These are phyloP conservation scores for Huntiella moniliformis DNA, from an alignment of 2,329 filamentous ascomycete species.

Conservation along the genomic window DNA sequence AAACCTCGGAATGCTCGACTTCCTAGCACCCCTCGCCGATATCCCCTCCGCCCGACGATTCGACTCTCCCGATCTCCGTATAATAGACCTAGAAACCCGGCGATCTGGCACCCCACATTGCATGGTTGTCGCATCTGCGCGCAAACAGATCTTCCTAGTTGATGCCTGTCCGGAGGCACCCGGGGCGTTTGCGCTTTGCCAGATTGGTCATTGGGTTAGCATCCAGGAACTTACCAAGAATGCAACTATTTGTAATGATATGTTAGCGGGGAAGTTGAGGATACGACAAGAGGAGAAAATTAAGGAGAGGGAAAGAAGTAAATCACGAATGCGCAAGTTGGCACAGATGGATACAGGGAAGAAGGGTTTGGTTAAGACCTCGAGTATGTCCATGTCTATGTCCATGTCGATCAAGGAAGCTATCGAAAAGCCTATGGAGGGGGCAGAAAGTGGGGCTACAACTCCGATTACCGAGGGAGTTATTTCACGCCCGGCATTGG, in stretches of 20 bases:
- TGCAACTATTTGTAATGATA: conserved; percentile 26
- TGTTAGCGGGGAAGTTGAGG: conserved; percentile 19
- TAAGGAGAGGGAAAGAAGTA: conserved; percentile 12
- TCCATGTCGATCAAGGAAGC: conserved; percentile 1
- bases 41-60: conserved; percentile 31
- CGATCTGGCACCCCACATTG: conserved; percentile 34
- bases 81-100: conserved; percentile 44
- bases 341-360: conserved; percentile 12
- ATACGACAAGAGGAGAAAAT: conserved; percentile 14
- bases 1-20: conserved; percentile 42
- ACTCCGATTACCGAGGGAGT: neutral
- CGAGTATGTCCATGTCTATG: conserved; percentile 2
- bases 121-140: conserved; percentile 24
- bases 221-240: conserved; percentile 31
- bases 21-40: conserved; percentile 29
- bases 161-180: conserved; percentile 17
- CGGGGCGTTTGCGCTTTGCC: conserved; percentile 48
- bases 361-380: neutral
- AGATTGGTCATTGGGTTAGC: conserved; percentile 47
- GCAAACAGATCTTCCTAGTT: conserved; percentile 6
- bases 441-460: neutral
- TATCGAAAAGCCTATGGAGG: neutral
- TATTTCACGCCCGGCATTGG: neutral
- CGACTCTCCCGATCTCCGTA: conserved; percentile 43
- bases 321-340: conserved; percentile 16